Evolutionary conservation across 2,329 filamentous ascomycete genomes (phyloP), one percentile per base, ranked within the genome.

Genomic region (Trichoderma asperellum): DNA sequence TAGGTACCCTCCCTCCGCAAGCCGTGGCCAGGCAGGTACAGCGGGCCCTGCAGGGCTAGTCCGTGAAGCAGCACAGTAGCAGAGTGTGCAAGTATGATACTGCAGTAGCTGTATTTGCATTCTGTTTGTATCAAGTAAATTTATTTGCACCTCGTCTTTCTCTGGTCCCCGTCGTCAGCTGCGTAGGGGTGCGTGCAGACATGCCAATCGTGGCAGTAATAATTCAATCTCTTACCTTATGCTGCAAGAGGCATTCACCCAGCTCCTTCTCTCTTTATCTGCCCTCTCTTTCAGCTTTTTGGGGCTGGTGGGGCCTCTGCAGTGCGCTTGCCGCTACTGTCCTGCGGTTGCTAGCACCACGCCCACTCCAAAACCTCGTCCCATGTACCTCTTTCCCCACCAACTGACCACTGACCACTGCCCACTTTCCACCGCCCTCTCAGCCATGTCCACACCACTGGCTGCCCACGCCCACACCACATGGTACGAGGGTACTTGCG

Each of bases 11-110:
- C 73, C 40, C 74, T 74, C 72, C 74, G 73, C 71, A 73, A 72
- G 72, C 75, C 71, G 74, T 76, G 73, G 70, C 68, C 73, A 77
- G 76, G 72, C 73, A 76, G 71, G 76, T 76, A 76, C 76, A 71
- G 74, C 71, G 72, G 40, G 71, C 70, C 74, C 56, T 37, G 63
- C 53, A 53, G 29, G 62, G 49, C 68, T 68, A 67, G 40, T 43
- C 18, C 16, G 40, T 43, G 18, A n/a, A 64, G 37, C 70, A 59
- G 29, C 24, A 35, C 24, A 32, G 32, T 8, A 32, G 32, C 32
- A 32, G 32, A 24, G 24, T 3, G 24, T 24, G 24, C 24, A 24
- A 24, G 24, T 24, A 24, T 24, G 24, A 24, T 24, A 32, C 32
- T 32, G 32, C 2, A 8, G 18, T n/a, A 18, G 2, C 16, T 7